Percentiles rank a stretch among this genome's conserved stretches.
These are phyloP conservation scores for Quercus engelmannii DNA, from an alignment of 306 rosid species.

Conservation along the genomic window DNA sequence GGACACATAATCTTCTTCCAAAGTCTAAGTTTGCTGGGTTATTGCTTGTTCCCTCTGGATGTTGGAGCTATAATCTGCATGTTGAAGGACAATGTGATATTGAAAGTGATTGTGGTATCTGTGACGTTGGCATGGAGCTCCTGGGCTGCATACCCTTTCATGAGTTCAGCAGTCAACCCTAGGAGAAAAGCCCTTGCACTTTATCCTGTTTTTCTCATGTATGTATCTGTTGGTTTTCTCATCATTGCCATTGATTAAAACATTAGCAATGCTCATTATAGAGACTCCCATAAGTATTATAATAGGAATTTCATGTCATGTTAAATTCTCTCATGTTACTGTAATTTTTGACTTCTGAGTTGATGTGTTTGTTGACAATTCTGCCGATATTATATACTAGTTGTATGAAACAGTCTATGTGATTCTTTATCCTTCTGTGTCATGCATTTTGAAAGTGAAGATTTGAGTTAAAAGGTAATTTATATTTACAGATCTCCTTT, in stretches of 20 bases:
- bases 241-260: conserved; percentile 90
- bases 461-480: neutral
- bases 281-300: conserved; percentile 18
- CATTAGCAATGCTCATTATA: conserved; percentile 21
- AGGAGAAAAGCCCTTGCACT: conserved; percentile 99
- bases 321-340: conserved; percentile 17
- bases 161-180: conserved; percentile 98
- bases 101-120: conserved; percentile 78
- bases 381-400: conserved; percentile 19
- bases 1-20: conserved; percentile 98
- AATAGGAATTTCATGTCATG: conserved; percentile 50
- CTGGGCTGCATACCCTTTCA: conserved; percentile 99
- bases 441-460: neutral
- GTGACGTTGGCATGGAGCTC: conserved; percentile 98
- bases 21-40: conserved; percentile 93
- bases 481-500: neutral
- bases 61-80: conserved; percentile 88
- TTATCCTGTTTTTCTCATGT: conserved; percentile 95
- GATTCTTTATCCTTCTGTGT: neutral
- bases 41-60: conserved; percentile 92
- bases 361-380: conserved; percentile 28
- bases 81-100: conserved; percentile 78
- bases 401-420: conserved; percentile 37
- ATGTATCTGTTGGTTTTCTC: conserved; percentile 98
- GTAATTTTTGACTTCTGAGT: conserved; percentile 18